Evolutionary conservation across 2,329 filamentous ascomycete genomes (phyloP).

Genomic region (Aspergillus pseudoglaucus): DNA sequence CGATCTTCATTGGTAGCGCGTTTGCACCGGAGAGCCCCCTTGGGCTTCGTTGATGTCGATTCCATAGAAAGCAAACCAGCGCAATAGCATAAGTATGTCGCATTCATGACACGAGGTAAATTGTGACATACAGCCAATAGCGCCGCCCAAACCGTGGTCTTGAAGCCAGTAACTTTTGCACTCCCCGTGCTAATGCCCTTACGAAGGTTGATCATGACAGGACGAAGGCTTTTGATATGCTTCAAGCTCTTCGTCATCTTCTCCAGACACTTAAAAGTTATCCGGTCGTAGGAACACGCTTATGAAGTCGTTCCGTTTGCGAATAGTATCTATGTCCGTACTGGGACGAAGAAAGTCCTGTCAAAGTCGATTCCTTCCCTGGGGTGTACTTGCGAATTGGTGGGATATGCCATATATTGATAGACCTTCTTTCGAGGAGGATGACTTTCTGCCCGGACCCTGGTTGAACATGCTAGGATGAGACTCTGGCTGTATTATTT

Average conservation of each 20-base stretch:
- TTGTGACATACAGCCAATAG: conserved; percentile 46
- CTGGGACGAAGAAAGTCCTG: conserved; percentile 76
- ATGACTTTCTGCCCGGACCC: conserved; percentile 55
- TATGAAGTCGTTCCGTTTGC: conserved; percentile 65
- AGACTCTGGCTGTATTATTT: conserved; percentile 74
- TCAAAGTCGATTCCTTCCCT: conserved; percentile 69
- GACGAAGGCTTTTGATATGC: conserved; percentile 69
- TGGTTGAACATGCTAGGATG: conserved; percentile 77
- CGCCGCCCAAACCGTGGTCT: conserved; percentile 66
- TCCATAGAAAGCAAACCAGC: conserved; percentile 62
- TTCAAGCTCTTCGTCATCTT: conserved; percentile 57
- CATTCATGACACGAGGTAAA: neutral
- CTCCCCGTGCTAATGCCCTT: conserved; percentile 63
- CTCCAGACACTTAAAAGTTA: conserved; percentile 53
- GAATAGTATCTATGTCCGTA: conserved; percentile 60
- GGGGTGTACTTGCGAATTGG: conserved; percentile 65
- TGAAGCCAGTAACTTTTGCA: conserved; percentile 50
- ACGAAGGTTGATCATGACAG: conserved; percentile 61
- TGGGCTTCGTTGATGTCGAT: conserved; percentile 60
- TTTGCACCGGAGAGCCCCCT: conserved; percentile 51
- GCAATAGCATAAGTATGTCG: neutral
- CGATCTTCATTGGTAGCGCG: conserved; percentile 51
- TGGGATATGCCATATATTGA: conserved; percentile 81
- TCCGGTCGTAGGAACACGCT: conserved; percentile 59
- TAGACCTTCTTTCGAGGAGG: conserved; percentile 68